Evolutionary conservation across 140 eudicot species (phyloP).

Genomic region (Ambrosia hybrid): DNA sequence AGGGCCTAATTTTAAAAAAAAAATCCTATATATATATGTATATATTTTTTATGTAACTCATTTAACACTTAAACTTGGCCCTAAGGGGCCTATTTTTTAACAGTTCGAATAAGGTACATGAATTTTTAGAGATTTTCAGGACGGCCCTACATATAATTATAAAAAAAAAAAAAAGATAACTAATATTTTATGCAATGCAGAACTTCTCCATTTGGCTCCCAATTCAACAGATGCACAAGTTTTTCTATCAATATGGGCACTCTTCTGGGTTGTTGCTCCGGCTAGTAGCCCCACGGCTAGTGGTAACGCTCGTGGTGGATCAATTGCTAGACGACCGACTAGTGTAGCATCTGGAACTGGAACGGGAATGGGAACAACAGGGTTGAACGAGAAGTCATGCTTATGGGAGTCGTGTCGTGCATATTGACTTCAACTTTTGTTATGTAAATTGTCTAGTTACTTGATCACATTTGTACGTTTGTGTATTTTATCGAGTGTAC

Average conservation of each 20-base stretch:
- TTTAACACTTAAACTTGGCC: too few relatives aligned
- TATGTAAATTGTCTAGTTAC: slow-evolving; percentile 12
- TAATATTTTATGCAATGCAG: not conserved
- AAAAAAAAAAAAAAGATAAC: not conserved
- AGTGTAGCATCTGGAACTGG: not conserved
- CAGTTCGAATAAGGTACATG: too few relatives aligned
- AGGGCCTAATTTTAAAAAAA: too few relatives aligned
- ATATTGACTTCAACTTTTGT: slow-evolving; percentile 16
- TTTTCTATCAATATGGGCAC: slow-evolving; percentile 55
- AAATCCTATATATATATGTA: too few relatives aligned
- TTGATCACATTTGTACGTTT: slow-evolving; percentile 18
- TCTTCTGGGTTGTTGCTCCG: slow-evolving; percentile 25
- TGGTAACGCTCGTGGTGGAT: slow-evolving; percentile 26
- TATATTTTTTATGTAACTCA: too few relatives aligned
- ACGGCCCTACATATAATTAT: too few relatives aligned
- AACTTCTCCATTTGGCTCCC: slow-evolving; percentile 53
- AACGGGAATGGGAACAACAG: slow-evolving; percentile 6
- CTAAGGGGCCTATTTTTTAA: too few relatives aligned
- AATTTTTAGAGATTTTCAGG: too few relatives aligned
- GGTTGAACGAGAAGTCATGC: slow-evolving; percentile 10
- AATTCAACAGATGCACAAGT: slow-evolving; percentile 72
- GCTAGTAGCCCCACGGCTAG: slow-evolving; percentile 41
- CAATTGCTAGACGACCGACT: not conserved
- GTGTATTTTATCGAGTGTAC: slow-evolving; percentile 21
- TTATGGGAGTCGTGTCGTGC: slow-evolving; percentile 24